Conservation (phyloP, 805 yeast species). For the Wickerhamomyces chaumierensis region DNA sequence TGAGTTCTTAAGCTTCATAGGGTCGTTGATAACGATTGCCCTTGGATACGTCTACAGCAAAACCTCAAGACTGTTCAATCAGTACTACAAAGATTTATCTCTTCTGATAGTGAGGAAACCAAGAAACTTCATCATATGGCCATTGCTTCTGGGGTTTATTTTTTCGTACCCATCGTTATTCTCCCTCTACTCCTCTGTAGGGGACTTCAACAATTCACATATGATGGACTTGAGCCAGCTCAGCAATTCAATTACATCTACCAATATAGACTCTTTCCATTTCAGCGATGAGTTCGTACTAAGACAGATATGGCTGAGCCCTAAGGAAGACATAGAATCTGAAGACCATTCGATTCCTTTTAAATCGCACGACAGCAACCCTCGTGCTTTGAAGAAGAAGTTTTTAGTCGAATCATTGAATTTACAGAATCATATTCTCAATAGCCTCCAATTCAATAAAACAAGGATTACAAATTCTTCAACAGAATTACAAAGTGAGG, state of each 20-base stretch:
- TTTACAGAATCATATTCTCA: neutral
- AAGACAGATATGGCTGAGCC: constrained; percentile 15
- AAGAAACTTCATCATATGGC: constrained; percentile 33
- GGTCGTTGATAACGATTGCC: neutral
- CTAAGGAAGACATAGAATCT: constrained; percentile 1
- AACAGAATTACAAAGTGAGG: neutral
- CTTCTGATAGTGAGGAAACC: constrained; percentile 26
- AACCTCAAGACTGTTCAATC: neutral
- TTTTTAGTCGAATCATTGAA: neutral
- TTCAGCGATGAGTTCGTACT: neutral
- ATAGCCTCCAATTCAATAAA: no score
- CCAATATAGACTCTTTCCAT: neutral
- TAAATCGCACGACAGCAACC: neutral
- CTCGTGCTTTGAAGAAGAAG: neutral
- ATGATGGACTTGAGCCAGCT: constrained; percentile 7
- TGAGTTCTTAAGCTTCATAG: neutral
- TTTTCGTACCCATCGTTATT: constrained; percentile 39
- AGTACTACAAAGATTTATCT: constrained; percentile 16
- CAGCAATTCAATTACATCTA: neutral
- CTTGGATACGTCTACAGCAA: neutral
- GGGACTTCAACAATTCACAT: constrained; percentile 9
- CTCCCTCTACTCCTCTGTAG: constrained; percentile 21
- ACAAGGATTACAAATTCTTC: no score
- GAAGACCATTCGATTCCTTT: neutral
- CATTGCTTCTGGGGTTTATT: constrained; percentile 33